Percentiles rank a stretch among this genome's conserved stretches.
These are phyloP conservation scores for Kalmanozyma brasiliensis DNA, from an alignment of 1,284 basidiomycete genomes.

Conservation along the genomic window DNA sequence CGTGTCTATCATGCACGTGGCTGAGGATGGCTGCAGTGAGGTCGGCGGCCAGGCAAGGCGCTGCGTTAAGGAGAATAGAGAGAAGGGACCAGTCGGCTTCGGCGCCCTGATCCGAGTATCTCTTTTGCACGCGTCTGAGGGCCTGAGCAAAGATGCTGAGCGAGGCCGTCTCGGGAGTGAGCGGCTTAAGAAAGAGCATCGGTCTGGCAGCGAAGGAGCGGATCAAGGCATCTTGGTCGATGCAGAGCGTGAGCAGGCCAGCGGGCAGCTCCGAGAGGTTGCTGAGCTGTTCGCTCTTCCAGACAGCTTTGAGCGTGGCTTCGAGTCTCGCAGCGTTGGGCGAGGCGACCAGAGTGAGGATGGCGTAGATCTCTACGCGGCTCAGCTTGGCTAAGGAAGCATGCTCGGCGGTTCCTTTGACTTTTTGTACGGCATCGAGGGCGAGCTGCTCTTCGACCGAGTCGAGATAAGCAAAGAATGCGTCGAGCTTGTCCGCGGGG, in stretches of 20 bases:
- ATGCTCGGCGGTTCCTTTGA: conserved; percentile 7
- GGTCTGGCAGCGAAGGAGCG: conserved; percentile 42
- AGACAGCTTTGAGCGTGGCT: conserved; percentile 24
- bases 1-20: conserved; percentile 43
- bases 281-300: conserved; percentile 31
- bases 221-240: conserved; percentile 34
- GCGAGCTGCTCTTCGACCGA: conserved; percentile 48
- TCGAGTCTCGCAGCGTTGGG: conserved; percentile 29
- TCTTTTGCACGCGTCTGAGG: conserved; percentile 8
- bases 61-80: conserved; percentile 38
- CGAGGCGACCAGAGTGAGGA: conserved; percentile 43
- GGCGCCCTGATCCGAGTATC: conserved; percentile 15
- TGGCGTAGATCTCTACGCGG: conserved; percentile 40
- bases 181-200: conserved; percentile 41
- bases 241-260: conserved; percentile 38
- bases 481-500: conserved; percentile 38
- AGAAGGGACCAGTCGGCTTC: conserved; percentile 41
- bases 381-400: conserved; percentile 27
- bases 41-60: conserved; percentile 18
- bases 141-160: conserved; percentile 25
- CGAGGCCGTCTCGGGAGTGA: conserved; percentile 16
- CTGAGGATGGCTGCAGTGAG: conserved; percentile 37
- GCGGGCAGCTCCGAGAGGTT: conserved; percentile 45
- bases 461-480: conserved; percentile 50
- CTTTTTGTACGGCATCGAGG: conserved; percentile 29